Evolutionary conservation across 2,329 filamentous ascomycete species (phyloP).

Genomic region (Colletotrichum sp.): DNA sequence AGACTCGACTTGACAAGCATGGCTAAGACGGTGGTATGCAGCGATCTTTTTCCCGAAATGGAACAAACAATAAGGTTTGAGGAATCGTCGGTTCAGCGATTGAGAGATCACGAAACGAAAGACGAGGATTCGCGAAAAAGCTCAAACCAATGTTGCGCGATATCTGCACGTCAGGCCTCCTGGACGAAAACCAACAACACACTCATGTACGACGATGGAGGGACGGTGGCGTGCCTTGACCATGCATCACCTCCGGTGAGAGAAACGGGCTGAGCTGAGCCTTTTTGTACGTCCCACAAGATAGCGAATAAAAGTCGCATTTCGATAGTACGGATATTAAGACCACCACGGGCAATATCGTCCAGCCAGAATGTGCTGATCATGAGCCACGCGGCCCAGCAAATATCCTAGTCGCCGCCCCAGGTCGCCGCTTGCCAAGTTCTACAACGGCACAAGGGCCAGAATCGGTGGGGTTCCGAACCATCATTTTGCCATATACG

Average conservation of each 20-base stretch:
- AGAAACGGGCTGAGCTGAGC: neutral
- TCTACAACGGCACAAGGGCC: neutral
- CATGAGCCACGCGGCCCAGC: neutral
- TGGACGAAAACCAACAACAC: neutral
- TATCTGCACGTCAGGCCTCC: slow-evolving; percentile 11
- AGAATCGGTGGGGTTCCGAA: neutral
- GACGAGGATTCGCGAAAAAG: neutral
- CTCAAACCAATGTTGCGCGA: neutral
- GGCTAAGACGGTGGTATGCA: neutral
- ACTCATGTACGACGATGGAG: neutral
- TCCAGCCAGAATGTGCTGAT: neutral
- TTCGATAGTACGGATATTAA: neutral
- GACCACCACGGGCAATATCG: neutral
- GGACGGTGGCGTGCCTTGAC: neutral
- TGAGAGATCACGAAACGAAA: neutral
- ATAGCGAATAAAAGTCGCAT: neutral
- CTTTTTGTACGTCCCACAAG: slow-evolving; percentile 13
- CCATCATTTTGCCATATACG: neutral
- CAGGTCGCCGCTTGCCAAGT: neutral
- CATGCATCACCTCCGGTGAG: neutral
- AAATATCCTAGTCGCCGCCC: slow-evolving; percentile 3
- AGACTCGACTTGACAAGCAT: slow-evolving; percentile 20
- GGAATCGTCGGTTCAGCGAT: neutral
- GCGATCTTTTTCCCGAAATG: neutral
- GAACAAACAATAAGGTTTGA: neutral